Base-by-base conservation (phyloP, 306 rosid species). In the Vicia faba region DNA sequence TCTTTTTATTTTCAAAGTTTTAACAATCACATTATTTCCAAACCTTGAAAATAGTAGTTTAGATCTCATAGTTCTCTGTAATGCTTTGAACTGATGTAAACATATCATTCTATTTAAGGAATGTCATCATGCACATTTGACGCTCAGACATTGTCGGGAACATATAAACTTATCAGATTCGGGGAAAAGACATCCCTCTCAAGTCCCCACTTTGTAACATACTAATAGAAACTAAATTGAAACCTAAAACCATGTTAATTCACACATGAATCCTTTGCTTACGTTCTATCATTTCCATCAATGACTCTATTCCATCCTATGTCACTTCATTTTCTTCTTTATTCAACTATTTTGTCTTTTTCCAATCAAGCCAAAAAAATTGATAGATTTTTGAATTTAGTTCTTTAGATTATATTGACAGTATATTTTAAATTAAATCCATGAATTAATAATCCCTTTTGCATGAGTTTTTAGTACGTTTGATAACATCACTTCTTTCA, bases 131-230 rank as follows among this genome's bases (percentile, higher is more conserved):
- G 61, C 60, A 79, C 70, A 78, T 83, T 88, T 84, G 82, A 74
- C 80, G 66, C 82, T 82, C 84, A 77, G 78, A 82, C 86, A 64
- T 39, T 91, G 91, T 88, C 91, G 88, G 96, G 96, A 91, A 91
- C 96, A 88, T 88, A 86, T 95, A 85, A 86, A 59, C 38, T 83
- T 65, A 61, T 78, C 82, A 80, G 56, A 43, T 80, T 81, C 79
- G 80, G 45, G 81, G 81, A 79, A 75, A 65, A 70, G 62, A 69
- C 78, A 77, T 45, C 84, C 16, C 46, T 55, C 77, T 71, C 49
- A 64, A 64, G 53, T 69, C 76, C 77, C 68, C 76, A 44, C 82
- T 51, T 1, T 1, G 23, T 14, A 64, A 81, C 81, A 60, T 64
- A 69, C 66, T 72, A 13, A 61, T 68, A 50, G 83, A 50, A 70